phyloP scores from a whole-genome alignment of 2,329 filamentous ascomycete genomes.

The Exutisphaerella laricina region DNA sequence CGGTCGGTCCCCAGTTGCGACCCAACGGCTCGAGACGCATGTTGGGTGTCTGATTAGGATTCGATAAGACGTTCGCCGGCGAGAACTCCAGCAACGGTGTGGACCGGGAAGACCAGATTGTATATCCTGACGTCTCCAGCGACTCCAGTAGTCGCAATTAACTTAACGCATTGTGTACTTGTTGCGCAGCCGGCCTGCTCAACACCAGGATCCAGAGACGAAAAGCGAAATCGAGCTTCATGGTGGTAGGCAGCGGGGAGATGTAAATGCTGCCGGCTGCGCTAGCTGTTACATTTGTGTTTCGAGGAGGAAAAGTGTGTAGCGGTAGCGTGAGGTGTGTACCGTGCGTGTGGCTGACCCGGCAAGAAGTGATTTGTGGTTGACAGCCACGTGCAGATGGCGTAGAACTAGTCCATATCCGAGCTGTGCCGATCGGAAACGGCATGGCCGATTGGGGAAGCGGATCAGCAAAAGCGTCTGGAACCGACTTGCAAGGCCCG shows the following conservation, averaged over 20 bases:
- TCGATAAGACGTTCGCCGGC: not conserved
- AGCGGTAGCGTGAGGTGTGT: conserved; percentile 5
- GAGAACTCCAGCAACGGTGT: not conserved
- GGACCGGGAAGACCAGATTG: not conserved
- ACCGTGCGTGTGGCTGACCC: not conserved
- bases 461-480: conserved; percentile 1
- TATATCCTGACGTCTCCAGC: not conserved
- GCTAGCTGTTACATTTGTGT: not conserved
- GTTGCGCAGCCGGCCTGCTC: conserved; percentile 3
- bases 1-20: conserved; percentile 23
- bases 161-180: not conserved
- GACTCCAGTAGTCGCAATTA: not conserved
- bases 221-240: not conserved
- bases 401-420: conserved; percentile 2
- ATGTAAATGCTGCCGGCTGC: not conserved
- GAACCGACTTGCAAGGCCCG: too few relatives aligned
- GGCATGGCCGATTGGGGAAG: conserved; percentile 1
- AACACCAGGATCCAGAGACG: not conserved
- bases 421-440: not conserved
- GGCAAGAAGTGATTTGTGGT: conserved; percentile 6
- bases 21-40: conserved; percentile 23
- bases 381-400: conserved; percentile 9
- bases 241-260: conserved; percentile 4
- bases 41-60: conserved; percentile 32
- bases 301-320: not conserved